Percentiles rank a stretch among this genome's conserved stretches.
phyloP scores from a whole-genome alignment of 192 early-diverging fungal genomes.

The Backusella circina region DNA sequence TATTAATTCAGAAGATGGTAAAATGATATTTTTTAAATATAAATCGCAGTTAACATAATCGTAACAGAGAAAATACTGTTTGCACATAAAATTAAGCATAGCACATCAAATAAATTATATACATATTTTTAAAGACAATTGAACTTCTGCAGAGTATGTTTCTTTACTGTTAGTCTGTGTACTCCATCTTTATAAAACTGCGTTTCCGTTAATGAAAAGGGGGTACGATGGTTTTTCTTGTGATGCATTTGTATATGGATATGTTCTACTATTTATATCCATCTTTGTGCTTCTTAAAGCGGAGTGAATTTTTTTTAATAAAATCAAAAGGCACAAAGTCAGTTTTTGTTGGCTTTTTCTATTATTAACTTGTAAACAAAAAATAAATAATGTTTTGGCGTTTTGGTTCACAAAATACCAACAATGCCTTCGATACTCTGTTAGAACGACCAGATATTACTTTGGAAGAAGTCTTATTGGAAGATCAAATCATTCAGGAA shows the following conservation, averaged over 20 bases:
- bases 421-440: slow-evolving; percentile 88
- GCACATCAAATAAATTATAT: neutral
- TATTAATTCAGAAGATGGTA: neutral
- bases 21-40: slow-evolving; percentile 1
- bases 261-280: neutral
- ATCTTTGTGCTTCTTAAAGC: neutral
- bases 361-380: neutral
- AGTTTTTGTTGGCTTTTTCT: neutral
- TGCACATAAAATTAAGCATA: neutral
- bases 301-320: neutral
- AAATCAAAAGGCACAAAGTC: neutral
- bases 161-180: no score
- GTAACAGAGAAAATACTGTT: neutral
- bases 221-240: no score
- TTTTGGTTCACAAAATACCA: slow-evolving; percentile 81
- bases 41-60: neutral
- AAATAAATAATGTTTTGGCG: slow-evolving; percentile 83
- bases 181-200: no score
- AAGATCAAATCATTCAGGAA: slow-evolving; percentile 93
- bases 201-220: no score
- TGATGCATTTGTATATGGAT: no score
- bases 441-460: slow-evolving; percentile 88
- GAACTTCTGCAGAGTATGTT: no score
- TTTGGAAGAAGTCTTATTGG: slow-evolving; percentile 87
- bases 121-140: no score